phyloP scores from a whole-genome alignment of 139 green algal genomes.

The Haematococcus sp. region DNA sequence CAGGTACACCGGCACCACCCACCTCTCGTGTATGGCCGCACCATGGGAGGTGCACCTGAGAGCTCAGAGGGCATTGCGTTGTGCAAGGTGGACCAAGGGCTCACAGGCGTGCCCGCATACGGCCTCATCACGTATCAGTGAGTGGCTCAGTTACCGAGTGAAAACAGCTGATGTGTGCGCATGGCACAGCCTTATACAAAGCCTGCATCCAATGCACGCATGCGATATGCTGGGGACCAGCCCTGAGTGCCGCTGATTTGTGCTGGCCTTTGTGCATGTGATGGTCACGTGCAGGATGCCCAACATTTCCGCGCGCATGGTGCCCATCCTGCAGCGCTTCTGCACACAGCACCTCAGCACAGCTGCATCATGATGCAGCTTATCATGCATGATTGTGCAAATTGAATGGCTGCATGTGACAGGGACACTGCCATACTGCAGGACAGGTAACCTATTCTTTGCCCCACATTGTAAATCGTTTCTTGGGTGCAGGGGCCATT shows the following conservation, averaged over 20 bases:
- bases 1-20: constrained; percentile 74
- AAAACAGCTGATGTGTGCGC: background rate
- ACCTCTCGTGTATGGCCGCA: constrained; percentile 70
- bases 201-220: background rate
- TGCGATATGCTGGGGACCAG: background rate
- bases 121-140: constrained; percentile 64
- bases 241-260: background rate
- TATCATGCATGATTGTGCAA: too few species aligned
- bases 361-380: background rate
- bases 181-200: background rate
- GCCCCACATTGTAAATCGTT: too few species aligned
- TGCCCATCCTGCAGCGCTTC: constrained; percentile 57
- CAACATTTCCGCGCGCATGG: constrained; percentile 63
- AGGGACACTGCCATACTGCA: too few species aligned
- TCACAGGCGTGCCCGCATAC: constrained; percentile 34
- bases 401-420: too few species aligned
- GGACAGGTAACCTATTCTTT: too few species aligned
- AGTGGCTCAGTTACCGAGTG: constrained; percentile 28
- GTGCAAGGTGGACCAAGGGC: constrained; percentile 40
- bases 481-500: too few species aligned
- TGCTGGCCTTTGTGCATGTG: background rate
- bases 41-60: constrained; percentile 54
- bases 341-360: constrained; percentile 42
- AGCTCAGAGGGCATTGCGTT: constrained; percentile 56
- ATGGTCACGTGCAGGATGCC: constrained; percentile 50